Percentiles rank a stretch among this genome's conserved stretches.
phyloP scores from a whole-genome alignment of 441 rosid species.

The Raphanus hybrid region DNA sequence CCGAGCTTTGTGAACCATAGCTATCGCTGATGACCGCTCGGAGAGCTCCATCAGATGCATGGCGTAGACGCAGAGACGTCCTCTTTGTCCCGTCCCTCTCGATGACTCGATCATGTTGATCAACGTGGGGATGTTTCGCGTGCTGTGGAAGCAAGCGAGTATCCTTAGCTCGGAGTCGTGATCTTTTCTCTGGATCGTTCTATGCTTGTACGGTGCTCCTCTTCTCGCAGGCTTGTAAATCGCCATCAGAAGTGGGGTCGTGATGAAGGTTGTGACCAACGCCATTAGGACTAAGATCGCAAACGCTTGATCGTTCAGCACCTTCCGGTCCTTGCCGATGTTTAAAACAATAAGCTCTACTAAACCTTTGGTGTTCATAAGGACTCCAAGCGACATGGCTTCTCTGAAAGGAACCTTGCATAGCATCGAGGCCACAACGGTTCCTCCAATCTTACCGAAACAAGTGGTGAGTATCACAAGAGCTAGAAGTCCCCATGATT shows the following conservation, averaged over 20 bases:
- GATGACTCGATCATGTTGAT: constrained; percentile 65
- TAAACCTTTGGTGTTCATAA: constrained; percentile 74
- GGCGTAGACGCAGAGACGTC: constrained; percentile 56
- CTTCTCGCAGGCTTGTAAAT: constrained; percentile 62
- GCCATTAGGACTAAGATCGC: constrained; percentile 69
- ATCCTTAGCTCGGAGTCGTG: constrained; percentile 55
- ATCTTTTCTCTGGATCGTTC: constrained; percentile 51
- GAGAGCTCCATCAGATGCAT: constrained; percentile 74
- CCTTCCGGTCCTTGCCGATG: constrained; percentile 69
- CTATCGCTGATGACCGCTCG: constrained; percentile 60
- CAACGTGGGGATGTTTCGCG: constrained; percentile 61
- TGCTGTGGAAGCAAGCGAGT: constrained; percentile 66
- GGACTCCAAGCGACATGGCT: constrained; percentile 57
- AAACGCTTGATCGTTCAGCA: constrained; percentile 61
- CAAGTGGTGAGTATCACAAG: constrained; percentile 64
- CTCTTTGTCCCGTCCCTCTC: constrained; percentile 52
- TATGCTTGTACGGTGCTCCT: constrained; percentile 55
- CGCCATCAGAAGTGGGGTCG: constrained; percentile 58
- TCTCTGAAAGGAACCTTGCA: constrained; percentile 56
- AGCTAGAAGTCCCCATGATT: constrained; percentile 60
- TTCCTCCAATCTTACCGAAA: constrained; percentile 65
- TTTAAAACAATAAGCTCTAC: constrained; percentile 72
- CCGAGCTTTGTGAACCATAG: constrained; percentile 66
- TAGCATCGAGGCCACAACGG: constrained; percentile 43
- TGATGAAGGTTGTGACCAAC: constrained; percentile 64